Conservation (phyloP, 192 early-diverging fungal genomes). For the Radiomyces spectabilis region DNA sequence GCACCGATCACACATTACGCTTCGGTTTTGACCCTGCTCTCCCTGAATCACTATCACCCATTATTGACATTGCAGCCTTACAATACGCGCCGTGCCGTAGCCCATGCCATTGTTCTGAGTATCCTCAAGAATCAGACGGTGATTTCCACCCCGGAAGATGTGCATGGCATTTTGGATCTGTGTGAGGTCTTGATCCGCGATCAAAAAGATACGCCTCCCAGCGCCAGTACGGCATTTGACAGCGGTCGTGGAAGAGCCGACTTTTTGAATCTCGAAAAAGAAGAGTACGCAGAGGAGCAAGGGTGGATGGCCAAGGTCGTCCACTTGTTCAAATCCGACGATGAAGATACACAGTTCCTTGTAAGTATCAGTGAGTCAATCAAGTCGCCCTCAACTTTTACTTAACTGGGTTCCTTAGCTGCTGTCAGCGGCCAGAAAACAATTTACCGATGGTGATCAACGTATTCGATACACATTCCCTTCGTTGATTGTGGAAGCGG, state of each 20-base stretch:
- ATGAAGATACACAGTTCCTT: conserved; percentile 73
- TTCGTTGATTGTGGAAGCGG: conserved; percentile 64
- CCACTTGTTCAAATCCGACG: conserved; percentile 62
- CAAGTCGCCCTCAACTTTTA: neutral
- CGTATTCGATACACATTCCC: conserved; percentile 91
- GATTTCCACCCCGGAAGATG: conserved; percentile 62
- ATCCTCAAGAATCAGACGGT: conserved; percentile 63
- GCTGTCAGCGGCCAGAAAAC: conserved; percentile 73
- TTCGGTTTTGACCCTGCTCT: conserved; percentile 54
- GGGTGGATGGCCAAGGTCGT: conserved; percentile 76
- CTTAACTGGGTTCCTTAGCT: conserved; percentile 39
- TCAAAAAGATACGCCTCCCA: conserved; percentile 59
- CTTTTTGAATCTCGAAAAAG: conserved; percentile 62
- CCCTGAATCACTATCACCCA: conserved; percentile 75
- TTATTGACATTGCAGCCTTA: conserved; percentile 80
- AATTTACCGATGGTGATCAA: conserved; percentile 86
- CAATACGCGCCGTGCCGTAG: conserved; percentile 75
- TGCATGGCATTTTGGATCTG: conserved; percentile 73
- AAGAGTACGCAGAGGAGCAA: conserved; percentile 90
- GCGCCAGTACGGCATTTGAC: conserved; percentile 12
- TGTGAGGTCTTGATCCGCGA: conserved; percentile 77
- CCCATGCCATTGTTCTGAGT: conserved; percentile 64
- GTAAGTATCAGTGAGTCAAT: conserved; percentile 24
- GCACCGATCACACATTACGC: conserved; percentile 75
- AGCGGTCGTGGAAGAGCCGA: conserved; percentile 32